A percentile compares a stretch with the other conserved stretches of the same genome.
Conservation (phyloP, 2,329 filamentous ascomycete genomes). For the Trichoderma pleuroti region DNA sequence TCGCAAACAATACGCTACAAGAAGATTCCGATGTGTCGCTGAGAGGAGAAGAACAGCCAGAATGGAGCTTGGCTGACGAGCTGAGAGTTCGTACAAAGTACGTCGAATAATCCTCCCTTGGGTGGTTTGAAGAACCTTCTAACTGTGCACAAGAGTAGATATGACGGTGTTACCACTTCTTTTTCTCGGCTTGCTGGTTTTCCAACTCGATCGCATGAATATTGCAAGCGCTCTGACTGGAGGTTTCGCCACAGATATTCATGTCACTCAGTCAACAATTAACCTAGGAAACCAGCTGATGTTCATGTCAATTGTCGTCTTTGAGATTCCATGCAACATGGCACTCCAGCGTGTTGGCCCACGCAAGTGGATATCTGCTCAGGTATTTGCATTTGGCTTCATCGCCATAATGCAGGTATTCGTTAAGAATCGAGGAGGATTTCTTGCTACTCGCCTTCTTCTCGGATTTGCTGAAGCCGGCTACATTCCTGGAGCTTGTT, state of each 20-base stretch:
- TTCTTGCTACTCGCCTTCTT: conserved; percentile 48
- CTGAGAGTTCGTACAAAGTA: background rate
- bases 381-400: conserved; percentile 51
- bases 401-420: conserved; percentile 55
- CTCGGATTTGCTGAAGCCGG: conserved; percentile 53
- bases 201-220: conserved; percentile 43
- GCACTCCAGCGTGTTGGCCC: conserved; percentile 38
- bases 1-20: background rate
- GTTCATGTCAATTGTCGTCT: conserved; percentile 47
- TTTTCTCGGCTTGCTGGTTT: conserved; percentile 47
- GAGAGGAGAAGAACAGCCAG: background rate
- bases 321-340: conserved; percentile 40
- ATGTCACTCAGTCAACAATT: conserved; percentile 49
- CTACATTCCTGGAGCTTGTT: conserved; percentile 52
- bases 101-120: background rate
- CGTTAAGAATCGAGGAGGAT: conserved; percentile 44
- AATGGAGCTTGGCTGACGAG: background rate
- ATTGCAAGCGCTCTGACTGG: conserved; percentile 48
- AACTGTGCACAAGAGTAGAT: conserved; percentile 39
- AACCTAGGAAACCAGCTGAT: conserved; percentile 51
- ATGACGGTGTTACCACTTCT: conserved; percentile 46
- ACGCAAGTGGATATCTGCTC: conserved; percentile 50
- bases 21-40: background rate
- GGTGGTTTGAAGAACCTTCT: background rate
- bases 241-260: conserved; percentile 48